Evolutionary conservation across 2,329 filamentous ascomycete species (phyloP), one percentile per base, ranked within the genome.

Genomic region (Clonostachys solani): DNA sequence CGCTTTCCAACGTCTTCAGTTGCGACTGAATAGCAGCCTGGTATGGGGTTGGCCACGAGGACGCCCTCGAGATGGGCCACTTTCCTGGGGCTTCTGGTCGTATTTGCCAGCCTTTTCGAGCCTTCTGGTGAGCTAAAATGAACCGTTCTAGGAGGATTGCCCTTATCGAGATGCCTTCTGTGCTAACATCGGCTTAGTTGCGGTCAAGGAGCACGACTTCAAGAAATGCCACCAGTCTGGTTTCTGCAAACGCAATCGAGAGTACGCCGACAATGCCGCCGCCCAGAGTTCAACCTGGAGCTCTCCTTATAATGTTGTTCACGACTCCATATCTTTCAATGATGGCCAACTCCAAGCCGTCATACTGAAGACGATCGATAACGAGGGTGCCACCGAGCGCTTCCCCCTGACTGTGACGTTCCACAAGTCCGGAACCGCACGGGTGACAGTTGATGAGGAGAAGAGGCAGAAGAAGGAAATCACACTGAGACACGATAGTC

Each of bases 221-320:
- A 99, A 97, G 65, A 96, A 87, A 59, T 99, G 94, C 73, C 74
- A 87, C 56, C 92, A 99, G 65, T 94, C 92, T 5, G 94, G 94
- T 59, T 99, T 99, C 74, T 99, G 94, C 72, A 94, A 91, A 65
- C 88, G 94, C 54, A 97, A 97, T 71, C 84, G 94, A 64, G 87
- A 82, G 37, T 92, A 88, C 63, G 94, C 94, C 63, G 92, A 97
- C 68, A 74, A 80, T 53, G 90, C 84, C 52, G 69, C 80, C 42
- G 72, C 81, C 40, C 71, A 81, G 47, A 83, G 81, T 50, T 77
- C 81, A 9, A 74, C 77, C 29, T 96, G 90, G 87, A 74, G 75
- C 54, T 84, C 90, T 8, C 92, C 92, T 1, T 99, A 97, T 70
- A 75, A 78, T 53, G 77, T 99, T 53, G 75, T 84, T 40, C 71